phyloP scores from a whole-genome alignment of 176 grass and related monocot species.

The Pharus latifolius region DNA sequence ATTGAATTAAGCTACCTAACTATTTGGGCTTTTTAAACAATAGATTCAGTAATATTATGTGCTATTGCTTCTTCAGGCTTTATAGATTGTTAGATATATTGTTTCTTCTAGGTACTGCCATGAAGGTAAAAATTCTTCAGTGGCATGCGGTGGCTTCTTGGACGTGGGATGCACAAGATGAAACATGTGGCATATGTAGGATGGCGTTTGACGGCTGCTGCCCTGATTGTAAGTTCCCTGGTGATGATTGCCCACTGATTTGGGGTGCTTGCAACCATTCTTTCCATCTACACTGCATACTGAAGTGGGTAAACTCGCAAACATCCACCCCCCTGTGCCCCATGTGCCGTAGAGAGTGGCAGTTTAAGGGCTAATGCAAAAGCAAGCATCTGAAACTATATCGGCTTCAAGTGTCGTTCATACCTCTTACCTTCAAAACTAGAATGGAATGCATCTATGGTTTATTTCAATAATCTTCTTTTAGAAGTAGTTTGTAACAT shows the following conservation, averaged over 20 bases:
- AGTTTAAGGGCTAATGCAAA: constrained; percentile 65
- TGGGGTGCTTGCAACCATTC: constrained; percentile 74
- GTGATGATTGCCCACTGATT: constrained; percentile 75
- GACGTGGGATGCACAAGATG: constrained; percentile 78
- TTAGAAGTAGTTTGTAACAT: neutral
- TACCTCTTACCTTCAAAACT: neutral
- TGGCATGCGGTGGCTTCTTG: constrained; percentile 79
- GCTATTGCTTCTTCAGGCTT: no score
- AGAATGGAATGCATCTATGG: neutral
- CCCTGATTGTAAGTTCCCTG: constrained; percentile 88
- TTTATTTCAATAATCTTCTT: neutral
- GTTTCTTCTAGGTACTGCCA: constrained; percentile 5
- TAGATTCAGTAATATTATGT: no score
- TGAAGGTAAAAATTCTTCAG: constrained; percentile 90
- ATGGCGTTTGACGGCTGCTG: constrained; percentile 86
- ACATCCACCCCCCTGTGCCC: constrained; percentile 72
- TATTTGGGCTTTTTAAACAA: no score
- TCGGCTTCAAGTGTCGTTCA: neutral
- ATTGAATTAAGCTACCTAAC: no score
- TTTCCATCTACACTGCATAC: constrained; percentile 80
- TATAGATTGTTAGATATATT: neutral
- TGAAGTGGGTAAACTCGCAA: constrained; percentile 90
- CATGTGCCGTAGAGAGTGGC: constrained; percentile 88
- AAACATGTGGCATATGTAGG: constrained; percentile 79
- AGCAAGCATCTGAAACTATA: neutral